Evolutionary conservation across 345 rosid genomes (phyloP), one percentile per base, ranked within the genome.

Genomic region (Cochlearia excelsa): DNA sequence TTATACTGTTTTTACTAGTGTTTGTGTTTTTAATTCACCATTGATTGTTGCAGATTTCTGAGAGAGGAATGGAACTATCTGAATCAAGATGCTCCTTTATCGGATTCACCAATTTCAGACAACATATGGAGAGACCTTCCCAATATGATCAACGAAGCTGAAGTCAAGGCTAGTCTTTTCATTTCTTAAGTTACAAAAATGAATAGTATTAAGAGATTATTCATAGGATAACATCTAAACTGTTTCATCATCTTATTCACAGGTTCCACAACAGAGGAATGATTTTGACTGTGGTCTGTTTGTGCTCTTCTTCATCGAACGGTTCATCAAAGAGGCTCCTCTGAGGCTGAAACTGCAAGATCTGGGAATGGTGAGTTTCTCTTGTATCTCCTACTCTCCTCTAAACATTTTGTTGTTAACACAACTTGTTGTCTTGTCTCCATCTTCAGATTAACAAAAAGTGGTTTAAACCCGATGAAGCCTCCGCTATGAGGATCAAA

Each of bases 261-360:
- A 92, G 99, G 99, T 93, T 61, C 99, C 99, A 42, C 95, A 89
- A 46, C 99, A 93, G 55, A 79, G 74, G 61, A 93, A 93, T 73
- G 99, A 89, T 37, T 87, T 69, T 66, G 99, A 93, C 61, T 93
- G 99, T 71, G 99, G 99, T 59, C 74, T 85, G 46, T 93, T 93
- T 55, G 87, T 93, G 41, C 91, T 92, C 47, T 85, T 68, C 72
- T 88, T 92, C 63, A 83, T 92, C 76, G 77, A 77, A 64, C 84
- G 85, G n/a, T 88, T 92, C 75, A 79, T 84, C 1, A 83, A 86
- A 66, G 88, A 78, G 50, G 90, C 95, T 26, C 86, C 96, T 26
- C 79, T 70, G 59, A 84, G 98, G 73, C 65, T 89, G 80, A 81
- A 73, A 72, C 61, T 76, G 78, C 75, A 77, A 61, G 88, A 91